These are phyloP conservation scores for Yamadazyma songkhlaensis DNA, from an alignment of 1,139 yeast species.

Conservation along the genomic window DNA sequence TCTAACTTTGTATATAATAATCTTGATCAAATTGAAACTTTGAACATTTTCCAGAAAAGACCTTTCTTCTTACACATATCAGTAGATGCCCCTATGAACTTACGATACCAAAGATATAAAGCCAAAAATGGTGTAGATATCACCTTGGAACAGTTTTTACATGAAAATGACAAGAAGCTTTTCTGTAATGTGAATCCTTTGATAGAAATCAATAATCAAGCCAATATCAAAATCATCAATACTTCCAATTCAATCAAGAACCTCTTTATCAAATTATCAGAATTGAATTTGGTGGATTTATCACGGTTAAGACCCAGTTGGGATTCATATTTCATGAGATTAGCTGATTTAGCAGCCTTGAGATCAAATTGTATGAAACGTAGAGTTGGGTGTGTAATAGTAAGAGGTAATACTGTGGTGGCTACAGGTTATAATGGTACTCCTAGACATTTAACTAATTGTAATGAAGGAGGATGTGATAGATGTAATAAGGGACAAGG, in stretches of 20 bases:
- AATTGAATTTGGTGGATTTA: slow-evolving; percentile 51
- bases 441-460: slow-evolving; percentile 80
- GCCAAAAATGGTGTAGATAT: slow-evolving; percentile 17
- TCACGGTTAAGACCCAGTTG: slow-evolving; percentile 85
- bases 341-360: slow-evolving; percentile 90
- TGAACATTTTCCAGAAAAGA: slow-evolving; percentile 58
- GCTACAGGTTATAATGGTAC: slow-evolving; percentile 99
- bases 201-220: slow-evolving; percentile 52
- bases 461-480: slow-evolving; percentile 93
- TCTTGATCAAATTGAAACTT: slow-evolving; percentile 39
- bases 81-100: slow-evolving; percentile 67
- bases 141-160: slow-evolving; percentile 43
- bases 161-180: slow-evolving; percentile 41
- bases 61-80: slow-evolving; percentile 86
- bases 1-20: slow-evolving; percentile 59
- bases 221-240: slow-evolving; percentile 63
- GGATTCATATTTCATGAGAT: slow-evolving; percentile 93
- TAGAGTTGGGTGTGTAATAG: slow-evolving; percentile 93
- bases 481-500: slow-evolving; percentile 79
- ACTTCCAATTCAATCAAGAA: slow-evolving; percentile 46
- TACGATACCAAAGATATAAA: slow-evolving; percentile 51
- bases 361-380: slow-evolving; percentile 97
- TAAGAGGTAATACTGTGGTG: slow-evolving; percentile 77
- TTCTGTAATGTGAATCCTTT: slow-evolving; percentile 37
- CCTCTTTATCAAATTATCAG: slow-evolving; percentile 50